Conservation (phyloP, 2,329 filamentous ascomycete genomes). For the Nemania sp. region DNA sequence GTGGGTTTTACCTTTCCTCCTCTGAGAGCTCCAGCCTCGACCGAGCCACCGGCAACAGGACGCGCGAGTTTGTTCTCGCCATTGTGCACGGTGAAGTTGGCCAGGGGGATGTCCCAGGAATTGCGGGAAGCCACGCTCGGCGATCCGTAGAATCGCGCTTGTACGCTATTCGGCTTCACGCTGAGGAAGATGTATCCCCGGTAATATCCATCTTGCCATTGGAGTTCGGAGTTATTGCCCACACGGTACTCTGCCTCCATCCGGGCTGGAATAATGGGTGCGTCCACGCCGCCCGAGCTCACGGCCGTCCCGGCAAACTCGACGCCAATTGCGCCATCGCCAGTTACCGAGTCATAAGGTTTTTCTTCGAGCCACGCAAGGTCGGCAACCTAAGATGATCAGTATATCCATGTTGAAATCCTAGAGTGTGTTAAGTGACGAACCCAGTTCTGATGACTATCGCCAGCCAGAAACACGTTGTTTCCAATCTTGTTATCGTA, state of each 20-base stretch:
- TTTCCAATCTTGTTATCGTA: slow-evolving; percentile 71
- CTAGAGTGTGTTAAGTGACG: not conserved
- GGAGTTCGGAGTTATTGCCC: slow-evolving; percentile 61
- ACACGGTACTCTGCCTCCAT: slow-evolving; percentile 41
- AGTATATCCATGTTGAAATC: slow-evolving; percentile 1
- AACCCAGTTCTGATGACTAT: slow-evolving; percentile 69
- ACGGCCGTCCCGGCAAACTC: slow-evolving; percentile 71
- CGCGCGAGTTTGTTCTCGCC: slow-evolving; percentile 61
- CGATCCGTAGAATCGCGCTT: slow-evolving; percentile 65
- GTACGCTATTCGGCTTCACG: slow-evolving; percentile 57
- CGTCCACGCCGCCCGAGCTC: slow-evolving; percentile 62
- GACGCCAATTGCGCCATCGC: slow-evolving; percentile 60
- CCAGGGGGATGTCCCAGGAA: slow-evolving; percentile 65
- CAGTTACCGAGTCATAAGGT: slow-evolving; percentile 56
- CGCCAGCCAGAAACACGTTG: slow-evolving; percentile 73
- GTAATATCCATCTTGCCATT: slow-evolving; percentile 76
- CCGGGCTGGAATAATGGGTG: slow-evolving; percentile 56
- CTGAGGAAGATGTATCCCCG: slow-evolving; percentile 72
- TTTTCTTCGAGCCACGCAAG: slow-evolving; percentile 60
- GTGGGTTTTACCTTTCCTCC: slow-evolving; percentile 46
- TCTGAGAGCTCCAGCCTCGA: slow-evolving; percentile 60
- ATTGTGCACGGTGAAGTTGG: slow-evolving; percentile 68
- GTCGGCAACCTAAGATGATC: slow-evolving; percentile 45
- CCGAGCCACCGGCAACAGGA: slow-evolving; percentile 47
- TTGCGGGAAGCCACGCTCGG: slow-evolving; percentile 64